A percentile compares a stretch with the other conserved stretches of the same genome.
These are phyloP conservation scores for Geosmithia morbida DNA, from an alignment of 2,329 filamentous ascomycete species.

Conservation along the genomic window DNA sequence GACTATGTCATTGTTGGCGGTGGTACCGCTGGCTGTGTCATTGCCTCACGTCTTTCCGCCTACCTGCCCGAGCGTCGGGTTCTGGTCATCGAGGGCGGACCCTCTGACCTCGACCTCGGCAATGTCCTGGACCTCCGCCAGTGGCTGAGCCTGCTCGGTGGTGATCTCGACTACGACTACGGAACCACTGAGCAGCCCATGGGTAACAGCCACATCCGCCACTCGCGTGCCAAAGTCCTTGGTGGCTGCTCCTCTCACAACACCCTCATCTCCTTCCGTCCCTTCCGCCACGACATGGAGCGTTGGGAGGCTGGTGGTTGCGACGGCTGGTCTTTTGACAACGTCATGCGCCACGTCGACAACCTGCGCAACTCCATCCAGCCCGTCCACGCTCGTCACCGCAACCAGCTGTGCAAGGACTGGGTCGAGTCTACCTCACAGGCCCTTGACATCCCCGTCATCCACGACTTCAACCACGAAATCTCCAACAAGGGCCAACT, in stretches of 20 bases:
- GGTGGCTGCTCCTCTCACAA: conserved; percentile 91
- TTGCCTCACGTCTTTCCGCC: conserved; percentile 65
- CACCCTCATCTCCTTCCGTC: conserved; percentile 83
- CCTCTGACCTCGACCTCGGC: conserved; percentile 80
- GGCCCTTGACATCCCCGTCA: conserved; percentile 66
- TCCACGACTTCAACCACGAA: conserved; percentile 76
- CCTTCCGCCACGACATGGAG: conserved; percentile 77
- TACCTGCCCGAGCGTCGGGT: conserved; percentile 73
- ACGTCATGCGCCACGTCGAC: conserved; percentile 67
- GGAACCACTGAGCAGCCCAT: conserved; percentile 79
- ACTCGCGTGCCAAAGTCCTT: conserved; percentile 83
- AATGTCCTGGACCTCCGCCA: conserved; percentile 75
- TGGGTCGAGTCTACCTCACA: conserved; percentile 73
- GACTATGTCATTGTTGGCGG: conserved; percentile 81
- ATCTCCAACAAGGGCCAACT: conserved; percentile 62
- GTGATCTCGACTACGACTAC: conserved; percentile 86
- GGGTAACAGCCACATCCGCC: conserved; percentile 83
- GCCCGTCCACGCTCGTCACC: conserved; percentile 70
- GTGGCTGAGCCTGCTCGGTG: conserved; percentile 74
- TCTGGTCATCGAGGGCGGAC: conserved; percentile 76
- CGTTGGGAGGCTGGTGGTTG: conserved; percentile 74
- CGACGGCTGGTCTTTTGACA: conserved; percentile 76
- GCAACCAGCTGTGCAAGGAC: conserved; percentile 83
- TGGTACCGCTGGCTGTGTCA: conserved; percentile 74
- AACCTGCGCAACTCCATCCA: conserved; percentile 83